Conservation (phyloP, 208 protist species). For the Dictyostelium gargantuum region DNA sequence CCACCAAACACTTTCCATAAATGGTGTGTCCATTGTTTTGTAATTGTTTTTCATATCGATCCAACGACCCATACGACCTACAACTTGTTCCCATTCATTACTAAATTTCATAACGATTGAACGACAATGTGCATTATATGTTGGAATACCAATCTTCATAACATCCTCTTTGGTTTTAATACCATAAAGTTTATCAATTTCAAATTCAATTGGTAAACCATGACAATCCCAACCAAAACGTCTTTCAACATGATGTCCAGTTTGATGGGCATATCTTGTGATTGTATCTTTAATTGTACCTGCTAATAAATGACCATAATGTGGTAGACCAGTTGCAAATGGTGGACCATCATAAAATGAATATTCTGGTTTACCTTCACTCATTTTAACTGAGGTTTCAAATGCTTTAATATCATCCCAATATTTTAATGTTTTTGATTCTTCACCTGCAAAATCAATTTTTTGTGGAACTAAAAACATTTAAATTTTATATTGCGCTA, state of each 20-base stretch:
- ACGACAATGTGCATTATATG: constrained; percentile 98
- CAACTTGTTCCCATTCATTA: constrained; percentile 96
- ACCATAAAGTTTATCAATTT: constrained; percentile 98
- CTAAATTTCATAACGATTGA: constrained; percentile 99
- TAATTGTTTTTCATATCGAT: constrained; percentile 99
- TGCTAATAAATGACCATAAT: constrained; percentile 99
- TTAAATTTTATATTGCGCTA: too few relatives aligned
- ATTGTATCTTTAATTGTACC: constrained; percentile 99
- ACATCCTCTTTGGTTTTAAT: constrained; percentile 93
- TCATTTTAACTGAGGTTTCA: constrained; percentile 92
- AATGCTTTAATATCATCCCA: constrained; percentile 98
- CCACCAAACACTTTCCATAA: constrained; percentile 99
- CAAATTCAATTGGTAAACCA: constrained; percentile 99
- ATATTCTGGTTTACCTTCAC: constrained; percentile 88
- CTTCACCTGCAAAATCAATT: constrained; percentile 93
- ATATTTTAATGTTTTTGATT: constrained; percentile 93
- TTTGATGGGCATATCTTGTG: constrained; percentile 97
- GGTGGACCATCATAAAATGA: constrained; percentile 99
- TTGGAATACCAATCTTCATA: constrained; percentile 96
- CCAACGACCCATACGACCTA: constrained; percentile 98
- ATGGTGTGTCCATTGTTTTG: constrained; percentile 98
- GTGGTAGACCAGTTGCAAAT: constrained; percentile 99
- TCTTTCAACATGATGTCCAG: constrained; percentile 97
- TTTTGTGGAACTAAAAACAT: constrained; percentile 84
- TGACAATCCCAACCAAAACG: constrained; percentile 97